A percentile compares a stretch with the other conserved stretches of the same genome.
Conservation (phyloP, 148 eudicot genomes). For the Rhododendron ferrugineum region DNA sequence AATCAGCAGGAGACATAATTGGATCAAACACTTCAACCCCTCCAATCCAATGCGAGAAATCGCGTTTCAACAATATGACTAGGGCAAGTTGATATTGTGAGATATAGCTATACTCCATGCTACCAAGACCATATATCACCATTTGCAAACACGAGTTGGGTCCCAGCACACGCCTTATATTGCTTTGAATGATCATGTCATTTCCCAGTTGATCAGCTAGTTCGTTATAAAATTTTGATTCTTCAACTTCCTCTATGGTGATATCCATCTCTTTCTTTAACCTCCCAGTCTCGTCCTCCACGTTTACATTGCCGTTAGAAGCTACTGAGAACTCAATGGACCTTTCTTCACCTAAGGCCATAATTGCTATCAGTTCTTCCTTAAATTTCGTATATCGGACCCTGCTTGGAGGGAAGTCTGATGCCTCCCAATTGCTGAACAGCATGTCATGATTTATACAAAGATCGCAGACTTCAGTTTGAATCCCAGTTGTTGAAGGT, state of each 20-base stretch:
- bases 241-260: conserved; percentile 4
- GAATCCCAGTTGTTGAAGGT: not conserved
- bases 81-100: conserved; percentile 5
- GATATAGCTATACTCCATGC: not conserved
- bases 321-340: not conserved
- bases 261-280: not conserved
- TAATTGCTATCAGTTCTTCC: conserved; percentile 5
- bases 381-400: not conserved
- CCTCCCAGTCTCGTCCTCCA: conserved; percentile 4
- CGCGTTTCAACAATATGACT: not conserved
- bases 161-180: not conserved
- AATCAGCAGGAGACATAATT: not conserved
- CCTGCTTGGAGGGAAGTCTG: conserved; percentile 1
- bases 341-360: not conserved
- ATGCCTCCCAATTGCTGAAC: not conserved
- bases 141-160: not conserved
- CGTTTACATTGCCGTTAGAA: not conserved
- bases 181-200: not conserved
- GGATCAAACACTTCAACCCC: conserved; percentile 5
- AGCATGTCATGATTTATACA: not conserved
- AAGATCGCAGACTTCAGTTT: not conserved
- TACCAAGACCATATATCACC: conserved; percentile 6
- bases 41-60: conserved; percentile 1
- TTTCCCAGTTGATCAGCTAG: not conserved
- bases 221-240: not conserved